Percentiles rank a stretch among this genome's conserved stretches.
Evolutionary conservation across 495 filamentous ascomycete genomes (phyloP).

Genomic region (Xylaria venustula): DNA sequence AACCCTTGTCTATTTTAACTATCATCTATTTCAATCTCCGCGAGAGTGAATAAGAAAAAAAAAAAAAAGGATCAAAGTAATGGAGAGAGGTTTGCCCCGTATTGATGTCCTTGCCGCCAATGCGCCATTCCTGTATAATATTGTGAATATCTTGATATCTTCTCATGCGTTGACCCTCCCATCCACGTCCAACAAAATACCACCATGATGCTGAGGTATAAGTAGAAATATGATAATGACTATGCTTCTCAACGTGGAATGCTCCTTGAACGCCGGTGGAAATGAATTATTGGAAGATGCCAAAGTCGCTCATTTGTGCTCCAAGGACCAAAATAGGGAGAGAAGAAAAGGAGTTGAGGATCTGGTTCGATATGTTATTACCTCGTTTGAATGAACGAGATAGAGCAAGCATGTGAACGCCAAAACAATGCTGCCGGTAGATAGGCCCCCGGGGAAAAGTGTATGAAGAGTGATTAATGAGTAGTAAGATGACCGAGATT

Average conservation of each 20-base stretch:
- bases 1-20: conserved; percentile 7
- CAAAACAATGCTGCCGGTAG: conserved; percentile 24
- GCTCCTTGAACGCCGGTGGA: conserved; percentile 12
- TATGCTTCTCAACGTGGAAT: conserved; percentile 7
- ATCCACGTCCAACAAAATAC: conserved; percentile 3
- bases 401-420: too few relatives aligned
- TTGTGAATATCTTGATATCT: conserved; percentile 10
- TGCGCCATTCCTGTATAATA: conserved; percentile 8
- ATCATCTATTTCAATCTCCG: conserved; percentile 5
- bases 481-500: not conserved
- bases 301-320: conserved; percentile 8
- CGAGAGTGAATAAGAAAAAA: not conserved
- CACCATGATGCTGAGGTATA: conserved; percentile 15
- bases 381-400: too few relatives aligned
- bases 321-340: not conserved
- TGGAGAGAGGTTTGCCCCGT: not conserved
- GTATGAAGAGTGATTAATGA: conserved; percentile 9
- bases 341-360: not conserved
- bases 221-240: not conserved
- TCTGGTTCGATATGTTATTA: not conserved
- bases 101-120: not conserved
- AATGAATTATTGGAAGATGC: conserved; percentile 14
- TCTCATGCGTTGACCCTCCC: conserved; percentile 1
- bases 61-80: too few relatives aligned
- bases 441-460: conserved; percentile 19